phyloP scores from a whole-genome alignment of 2,329 filamentous ascomycete genomes.

The Ophiosphaerella korrae region DNA sequence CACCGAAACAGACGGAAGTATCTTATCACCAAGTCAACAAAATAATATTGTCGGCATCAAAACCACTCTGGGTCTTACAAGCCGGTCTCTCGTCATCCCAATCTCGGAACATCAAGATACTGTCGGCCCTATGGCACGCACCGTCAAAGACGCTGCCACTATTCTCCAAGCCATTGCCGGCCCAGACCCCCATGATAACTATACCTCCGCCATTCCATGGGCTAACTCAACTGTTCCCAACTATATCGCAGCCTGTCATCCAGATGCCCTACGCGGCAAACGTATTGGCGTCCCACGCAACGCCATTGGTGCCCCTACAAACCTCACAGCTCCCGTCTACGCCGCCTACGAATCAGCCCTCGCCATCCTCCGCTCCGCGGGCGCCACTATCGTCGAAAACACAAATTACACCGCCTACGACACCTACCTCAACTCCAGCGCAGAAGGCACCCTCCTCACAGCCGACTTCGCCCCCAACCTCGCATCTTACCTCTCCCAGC shows the following conservation, averaged over 20 bases:
- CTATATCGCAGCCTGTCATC: conserved; percentile 64
- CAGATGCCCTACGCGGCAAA: conserved; percentile 59
- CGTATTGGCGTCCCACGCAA: conserved; percentile 70
- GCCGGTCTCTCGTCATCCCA: conserved; percentile 67
- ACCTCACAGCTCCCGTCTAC: conserved; percentile 47
- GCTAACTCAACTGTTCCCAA: conserved; percentile 56
- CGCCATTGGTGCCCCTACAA: conserved; percentile 51
- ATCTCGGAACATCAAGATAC: conserved; percentile 64
- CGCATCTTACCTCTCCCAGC: conserved; percentile 60
- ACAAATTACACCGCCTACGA: conserved; percentile 63
- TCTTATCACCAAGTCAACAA: conserved; percentile 60
- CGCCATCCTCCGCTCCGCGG: conserved; percentile 57
- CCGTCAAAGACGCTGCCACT: conserved; percentile 64
- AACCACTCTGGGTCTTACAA: conserved; percentile 67
- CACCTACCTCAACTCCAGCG: conserved; percentile 49
- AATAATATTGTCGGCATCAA: conserved; percentile 69
- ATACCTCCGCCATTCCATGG: conserved; percentile 63
- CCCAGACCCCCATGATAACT: conserved; percentile 59
- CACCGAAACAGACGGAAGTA: conserved; percentile 68
- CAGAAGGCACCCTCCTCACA: conserved; percentile 55
- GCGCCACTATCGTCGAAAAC: conserved; percentile 65
- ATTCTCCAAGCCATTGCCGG: conserved; percentile 65
- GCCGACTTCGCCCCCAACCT: conserved; percentile 67
- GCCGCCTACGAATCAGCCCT: conserved; percentile 63
- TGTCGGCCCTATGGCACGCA: conserved; percentile 62